A percentile compares a stretch with the other conserved stretches of the same genome.
phyloP scores from a whole-genome alignment of 2,329 filamentous ascomycete species.

The Colletotrichum nymphaeae region DNA sequence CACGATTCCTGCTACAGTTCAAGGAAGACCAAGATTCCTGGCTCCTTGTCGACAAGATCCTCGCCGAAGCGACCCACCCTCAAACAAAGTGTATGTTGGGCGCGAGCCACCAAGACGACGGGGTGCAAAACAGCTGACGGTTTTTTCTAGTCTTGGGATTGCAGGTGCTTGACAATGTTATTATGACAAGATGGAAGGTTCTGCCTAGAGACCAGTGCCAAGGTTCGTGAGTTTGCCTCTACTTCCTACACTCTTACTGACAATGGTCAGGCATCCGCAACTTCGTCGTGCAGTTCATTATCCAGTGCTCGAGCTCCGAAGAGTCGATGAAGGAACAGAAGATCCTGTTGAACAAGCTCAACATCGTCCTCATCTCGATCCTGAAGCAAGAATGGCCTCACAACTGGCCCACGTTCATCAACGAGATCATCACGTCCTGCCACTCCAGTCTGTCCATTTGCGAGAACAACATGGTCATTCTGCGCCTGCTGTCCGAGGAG shows the following conservation, averaged over 20 bases:
- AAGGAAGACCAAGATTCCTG: conserved; percentile 99
- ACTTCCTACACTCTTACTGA: not conserved
- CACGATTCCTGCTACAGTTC: conserved; percentile 71
- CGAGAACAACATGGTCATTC: conserved; percentile 99
- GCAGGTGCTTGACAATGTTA: conserved; percentile 97
- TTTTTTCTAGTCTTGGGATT: conserved; percentile 79
- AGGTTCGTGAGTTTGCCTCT: conserved; percentile 57
- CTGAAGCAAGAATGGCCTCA: conserved; percentile 99
- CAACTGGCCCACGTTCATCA: conserved; percentile 99
- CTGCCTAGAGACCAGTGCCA: conserved; percentile 95
- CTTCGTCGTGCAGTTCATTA: conserved; percentile 98
- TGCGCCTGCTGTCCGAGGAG: conserved; percentile 94
- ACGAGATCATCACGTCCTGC: conserved; percentile 97
- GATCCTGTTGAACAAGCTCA: conserved; percentile 96
- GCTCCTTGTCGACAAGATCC: conserved; percentile 96
- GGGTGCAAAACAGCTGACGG: conserved; percentile 19
- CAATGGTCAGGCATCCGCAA: conserved; percentile 85
- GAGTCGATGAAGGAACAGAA: conserved; percentile 87
- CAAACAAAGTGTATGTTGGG: conserved; percentile 90
- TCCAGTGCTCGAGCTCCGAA: conserved; percentile 90
- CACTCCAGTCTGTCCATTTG: conserved; percentile 96
- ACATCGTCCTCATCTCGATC: conserved; percentile 95
- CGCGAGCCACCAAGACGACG: not conserved
- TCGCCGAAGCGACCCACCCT: conserved; percentile 90
- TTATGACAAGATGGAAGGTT: conserved; percentile 99